These are phyloP conservation scores for Suillus discolor DNA, from an alignment of 768 basidiomycete genomes.

Conservation along the genomic window DNA sequence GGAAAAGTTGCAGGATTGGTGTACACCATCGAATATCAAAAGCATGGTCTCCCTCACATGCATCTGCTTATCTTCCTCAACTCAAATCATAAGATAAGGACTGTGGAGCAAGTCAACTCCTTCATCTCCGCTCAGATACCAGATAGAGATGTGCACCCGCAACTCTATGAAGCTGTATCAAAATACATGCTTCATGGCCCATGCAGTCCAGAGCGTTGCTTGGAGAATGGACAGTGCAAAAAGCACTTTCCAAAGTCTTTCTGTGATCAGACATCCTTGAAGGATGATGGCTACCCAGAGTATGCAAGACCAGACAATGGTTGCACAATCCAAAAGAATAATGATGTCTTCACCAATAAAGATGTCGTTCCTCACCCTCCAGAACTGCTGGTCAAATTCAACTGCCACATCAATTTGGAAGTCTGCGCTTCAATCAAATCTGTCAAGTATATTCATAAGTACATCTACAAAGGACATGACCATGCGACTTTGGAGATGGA, in stretches of 20 bases:
- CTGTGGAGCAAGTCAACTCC: slow-evolving; percentile 41
- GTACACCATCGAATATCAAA: slow-evolving; percentile 61
- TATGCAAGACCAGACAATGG: slow-evolving; percentile 41
- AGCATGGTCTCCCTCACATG: slow-evolving; percentile 55
- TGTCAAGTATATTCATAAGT: slow-evolving; percentile 51
- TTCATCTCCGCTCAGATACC: slow-evolving; percentile 46
- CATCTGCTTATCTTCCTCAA: slow-evolving; percentile 50
- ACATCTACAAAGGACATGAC: slow-evolving; percentile 52
- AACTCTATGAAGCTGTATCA: slow-evolving; percentile 41
- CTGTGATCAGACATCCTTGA: slow-evolving; percentile 33
- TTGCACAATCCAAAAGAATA: slow-evolving; percentile 21
- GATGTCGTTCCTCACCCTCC: slow-evolving; percentile 48
- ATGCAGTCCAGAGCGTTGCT: slow-evolving; percentile 36
- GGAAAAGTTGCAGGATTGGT: slow-evolving; percentile 45
- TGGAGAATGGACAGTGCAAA: slow-evolving; percentile 43
- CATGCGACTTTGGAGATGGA: slow-evolving; percentile 37
- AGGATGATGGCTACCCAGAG: slow-evolving; percentile 42
- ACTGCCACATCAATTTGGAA: slow-evolving; percentile 57
- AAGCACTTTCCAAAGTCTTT: slow-evolving; percentile 50
- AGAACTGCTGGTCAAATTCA: slow-evolving; percentile 35
- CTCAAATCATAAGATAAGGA: slow-evolving; percentile 32
- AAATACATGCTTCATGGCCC: slow-evolving; percentile 52
- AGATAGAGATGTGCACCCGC: slow-evolving; percentile 40
- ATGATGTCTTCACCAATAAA: slow-evolving; percentile 35
- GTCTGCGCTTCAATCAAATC: slow-evolving; percentile 38